Evolutionary conservation across 768 basidiomycete species (phyloP).

Genomic region (Trametes meyenii): DNA sequence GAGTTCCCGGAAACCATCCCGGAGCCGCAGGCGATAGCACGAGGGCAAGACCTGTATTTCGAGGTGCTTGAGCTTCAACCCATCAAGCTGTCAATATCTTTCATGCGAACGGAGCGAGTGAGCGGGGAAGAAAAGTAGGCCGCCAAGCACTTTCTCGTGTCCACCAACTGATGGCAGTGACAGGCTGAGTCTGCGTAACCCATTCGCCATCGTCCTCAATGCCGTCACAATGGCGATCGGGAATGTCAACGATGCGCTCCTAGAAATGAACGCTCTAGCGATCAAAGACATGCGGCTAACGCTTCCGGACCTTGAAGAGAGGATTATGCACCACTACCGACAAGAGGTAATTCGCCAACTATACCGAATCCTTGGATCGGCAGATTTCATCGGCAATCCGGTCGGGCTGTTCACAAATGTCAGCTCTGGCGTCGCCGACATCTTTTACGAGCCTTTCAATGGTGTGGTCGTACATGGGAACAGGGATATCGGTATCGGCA

Average conservation of each 20-base stretch:
- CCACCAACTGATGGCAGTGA: background rate
- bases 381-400: constrained; percentile 95
- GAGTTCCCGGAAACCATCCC: constrained; percentile 66
- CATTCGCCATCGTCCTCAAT: constrained; percentile 90
- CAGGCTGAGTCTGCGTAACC: constrained; percentile 82
- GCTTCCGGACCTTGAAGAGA: constrained; percentile 77
- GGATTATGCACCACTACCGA: constrained; percentile 90
- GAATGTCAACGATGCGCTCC: constrained; percentile 93
- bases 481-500: constrained; percentile 89
- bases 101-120: constrained; percentile 94
- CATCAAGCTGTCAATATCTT: constrained; percentile 88
- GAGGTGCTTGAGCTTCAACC: constrained; percentile 95
- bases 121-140: constrained; percentile 91
- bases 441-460: constrained; percentile 98
- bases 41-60: constrained; percentile 87
- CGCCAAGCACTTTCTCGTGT: background rate
- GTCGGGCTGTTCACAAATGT: constrained; percentile 98
- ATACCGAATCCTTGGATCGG: constrained; percentile 96
- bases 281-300: constrained; percentile 94
- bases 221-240: constrained; percentile 96
- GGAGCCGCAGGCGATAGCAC: constrained; percentile 67
- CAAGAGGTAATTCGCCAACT: constrained; percentile 93
- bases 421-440: constrained; percentile 95
- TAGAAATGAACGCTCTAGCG: constrained; percentile 91
- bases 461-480: constrained; percentile 97